A percentile compares a stretch with the other conserved stretches of the same genome.
These are phyloP conservation scores for Pleoardoris graminearum DNA, from an alignment of 2,329 filamentous ascomycete genomes.

Conservation along the genomic window DNA sequence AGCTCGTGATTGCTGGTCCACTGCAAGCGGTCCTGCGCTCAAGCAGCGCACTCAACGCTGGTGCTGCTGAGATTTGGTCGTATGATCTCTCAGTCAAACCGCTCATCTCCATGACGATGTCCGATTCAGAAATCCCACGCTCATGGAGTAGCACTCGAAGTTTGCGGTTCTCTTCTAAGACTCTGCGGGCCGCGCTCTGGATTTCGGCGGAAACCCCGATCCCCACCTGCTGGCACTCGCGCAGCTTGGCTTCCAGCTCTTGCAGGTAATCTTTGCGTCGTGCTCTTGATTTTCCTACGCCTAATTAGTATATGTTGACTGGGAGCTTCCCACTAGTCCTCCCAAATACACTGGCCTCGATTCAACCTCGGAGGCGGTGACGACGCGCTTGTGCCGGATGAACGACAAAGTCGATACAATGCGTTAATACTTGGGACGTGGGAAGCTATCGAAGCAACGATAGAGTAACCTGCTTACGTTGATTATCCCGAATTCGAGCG, in stretches of 20 bases:
- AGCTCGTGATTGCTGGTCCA: constrained; percentile 23
- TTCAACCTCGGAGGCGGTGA: neutral
- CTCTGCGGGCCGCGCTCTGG: constrained; percentile 68
- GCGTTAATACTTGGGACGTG: too few relatives aligned
- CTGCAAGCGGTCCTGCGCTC: constrained; percentile 33
- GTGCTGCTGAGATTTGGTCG: constrained; percentile 34
- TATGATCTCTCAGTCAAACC: constrained; percentile 26
- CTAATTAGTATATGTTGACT: constrained; percentile 1
- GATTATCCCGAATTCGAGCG: constrained; percentile 74
- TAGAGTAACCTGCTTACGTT: constrained; percentile 52
- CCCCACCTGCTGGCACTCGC: constrained; percentile 65
- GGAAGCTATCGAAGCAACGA: too few relatives aligned
- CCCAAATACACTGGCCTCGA: neutral
- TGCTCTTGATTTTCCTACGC: constrained; percentile 66
- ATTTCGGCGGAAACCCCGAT: constrained; percentile 72
- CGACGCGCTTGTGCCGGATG: neutral
- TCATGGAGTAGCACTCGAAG: constrained; percentile 63
- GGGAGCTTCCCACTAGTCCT: neutral
- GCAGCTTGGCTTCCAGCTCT: constrained; percentile 67
- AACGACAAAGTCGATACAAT: neutral
- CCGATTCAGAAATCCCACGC: constrained; percentile 61
- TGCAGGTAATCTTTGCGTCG: constrained; percentile 73
- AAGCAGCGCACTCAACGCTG: constrained; percentile 36
- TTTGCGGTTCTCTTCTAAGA: constrained; percentile 70
- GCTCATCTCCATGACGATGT: constrained; percentile 49